Conservation (phyloP, 2,329 filamentous ascomycete genomes). For the Capronia americana region DNA sequence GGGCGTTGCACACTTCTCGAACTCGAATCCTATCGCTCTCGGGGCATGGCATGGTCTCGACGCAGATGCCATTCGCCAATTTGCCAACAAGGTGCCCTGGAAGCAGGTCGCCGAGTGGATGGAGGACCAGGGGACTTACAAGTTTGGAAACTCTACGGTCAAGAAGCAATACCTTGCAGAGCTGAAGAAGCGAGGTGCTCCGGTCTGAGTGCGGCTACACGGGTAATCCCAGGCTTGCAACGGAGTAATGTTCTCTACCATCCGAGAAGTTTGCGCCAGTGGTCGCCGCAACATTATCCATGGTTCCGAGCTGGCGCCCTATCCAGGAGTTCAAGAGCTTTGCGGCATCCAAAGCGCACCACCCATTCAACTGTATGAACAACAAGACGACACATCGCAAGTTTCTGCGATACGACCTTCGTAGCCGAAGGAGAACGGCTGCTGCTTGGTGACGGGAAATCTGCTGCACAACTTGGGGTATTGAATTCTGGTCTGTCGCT, state of each 20-base stretch:
- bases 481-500: neutral
- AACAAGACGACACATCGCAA: neutral
- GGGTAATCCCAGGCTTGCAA: neutral
- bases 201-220: neutral
- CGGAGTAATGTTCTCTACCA: too few relatives aligned
- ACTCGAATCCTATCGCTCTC: slow-evolving; percentile 25
- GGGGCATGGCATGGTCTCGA: slow-evolving; percentile 20
- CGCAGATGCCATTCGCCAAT: slow-evolving; percentile 25
- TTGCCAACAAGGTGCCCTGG: slow-evolving; percentile 61
- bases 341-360: neutral
- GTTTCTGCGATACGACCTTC: neutral
- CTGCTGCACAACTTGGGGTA: neutral
- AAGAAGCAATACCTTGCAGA: slow-evolving; percentile 67
- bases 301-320: neutral
- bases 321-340: neutral
- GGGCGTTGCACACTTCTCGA: slow-evolving; percentile 45
- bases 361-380: neutral
- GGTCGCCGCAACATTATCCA: neutral
- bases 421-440: neutral
- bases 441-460: neutral
- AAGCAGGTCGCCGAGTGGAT: slow-evolving; percentile 65
- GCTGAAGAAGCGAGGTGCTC: slow-evolving; percentile 25
- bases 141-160: slow-evolving; percentile 66
- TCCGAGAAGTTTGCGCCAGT: neutral
- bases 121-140: slow-evolving; percentile 61